Evolutionary conservation across 371 early-diverging fungal species (phyloP).

Genomic region (Mortierella sp.): DNA sequence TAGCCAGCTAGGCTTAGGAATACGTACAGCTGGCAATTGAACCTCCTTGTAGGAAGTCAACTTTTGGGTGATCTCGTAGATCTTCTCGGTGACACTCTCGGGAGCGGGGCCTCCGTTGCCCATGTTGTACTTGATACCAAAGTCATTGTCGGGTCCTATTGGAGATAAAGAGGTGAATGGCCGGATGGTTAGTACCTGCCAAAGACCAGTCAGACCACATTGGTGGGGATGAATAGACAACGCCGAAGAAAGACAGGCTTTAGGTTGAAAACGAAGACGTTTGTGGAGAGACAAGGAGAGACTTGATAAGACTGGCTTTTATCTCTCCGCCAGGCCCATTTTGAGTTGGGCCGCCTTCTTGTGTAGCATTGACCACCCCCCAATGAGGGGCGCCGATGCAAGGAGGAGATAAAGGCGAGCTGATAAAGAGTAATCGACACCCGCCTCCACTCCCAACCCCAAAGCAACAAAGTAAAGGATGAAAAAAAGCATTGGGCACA

Average conservation of each 20-base stretch:
- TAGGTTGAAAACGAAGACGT: neutral
- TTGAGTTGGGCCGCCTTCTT: conserved; percentile 9
- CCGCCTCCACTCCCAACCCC: neutral
- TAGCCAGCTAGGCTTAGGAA: neutral
- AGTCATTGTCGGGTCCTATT: conserved; percentile 92
- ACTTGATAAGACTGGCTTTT: conserved; percentile 11
- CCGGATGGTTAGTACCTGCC: neutral
- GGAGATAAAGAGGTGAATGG: neutral
- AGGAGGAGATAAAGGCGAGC: neutral
- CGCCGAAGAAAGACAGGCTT: neutral
- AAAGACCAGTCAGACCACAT: neutral
- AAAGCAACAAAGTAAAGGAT: neutral
- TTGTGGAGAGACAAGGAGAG: neutral
- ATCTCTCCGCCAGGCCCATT: conserved; percentile 10
- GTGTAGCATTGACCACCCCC: conserved; percentile 28
- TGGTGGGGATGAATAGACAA: neutral
- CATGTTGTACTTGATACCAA: conserved; percentile 98
- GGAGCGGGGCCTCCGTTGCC: conserved; percentile 98
- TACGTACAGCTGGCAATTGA: conserved; percentile 76
- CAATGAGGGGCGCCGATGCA: conserved; percentile 9
- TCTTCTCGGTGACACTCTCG: conserved; percentile 92
- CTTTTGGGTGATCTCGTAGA: conserved; percentile 83
- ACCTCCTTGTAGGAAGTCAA: conserved; percentile 77
- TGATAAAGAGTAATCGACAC: neutral
- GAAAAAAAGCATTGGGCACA: conserved; percentile 10